Evolutionary conservation across 2,329 filamentous ascomycete genomes (phyloP), one percentile per base, ranked within the genome.

Genomic region (Hymenoscyphus albidus): DNA sequence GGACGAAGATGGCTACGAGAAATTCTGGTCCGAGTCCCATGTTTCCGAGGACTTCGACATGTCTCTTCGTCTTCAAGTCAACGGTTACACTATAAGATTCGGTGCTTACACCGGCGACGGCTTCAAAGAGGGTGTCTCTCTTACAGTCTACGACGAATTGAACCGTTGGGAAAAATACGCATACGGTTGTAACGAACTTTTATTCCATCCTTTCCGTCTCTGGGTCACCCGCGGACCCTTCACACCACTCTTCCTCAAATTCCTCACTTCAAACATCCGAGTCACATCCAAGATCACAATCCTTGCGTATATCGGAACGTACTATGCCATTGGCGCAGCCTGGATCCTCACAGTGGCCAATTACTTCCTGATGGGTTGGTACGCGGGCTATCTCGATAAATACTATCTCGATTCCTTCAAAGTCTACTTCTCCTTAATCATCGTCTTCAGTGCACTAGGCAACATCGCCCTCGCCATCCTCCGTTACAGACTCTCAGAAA

Each of bases 21-120:
- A 88, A 70, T 91, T 85, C 77, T 92, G 90, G 89, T 91, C 88
- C 7, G 90, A 92, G 74, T 82, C 81, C 4, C 88, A 89, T 70
- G 89, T 92, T 0, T 92, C 88, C 0, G 89, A 92, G 68, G 89
- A 92, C 70, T 92, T 92, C 63, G 89, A 92, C 67, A 90, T 92
- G 78, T 84, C 88, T 5, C 81, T 92, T 0, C 87, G 89, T 48
- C 80, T 92, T 1, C 90, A 92, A 75, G 85, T 84, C 68, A 79
- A 79, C n/a, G 88, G 88, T 18, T 90, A 89, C 75, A 81, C 85
- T 39, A 83, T 91, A 57, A 87, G 90, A 6, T 80, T 92, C 1
- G 89, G 85, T 18, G 83, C 86, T 0, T 92, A 90, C 78, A 85
- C 87, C 62, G 84, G 84, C 35, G 83, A 87, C 3, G 88, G 85